Evolutionary conservation across 352 stramenopile genomes (phyloP).

Genomic region (Phytophthora lateralis): DNA sequence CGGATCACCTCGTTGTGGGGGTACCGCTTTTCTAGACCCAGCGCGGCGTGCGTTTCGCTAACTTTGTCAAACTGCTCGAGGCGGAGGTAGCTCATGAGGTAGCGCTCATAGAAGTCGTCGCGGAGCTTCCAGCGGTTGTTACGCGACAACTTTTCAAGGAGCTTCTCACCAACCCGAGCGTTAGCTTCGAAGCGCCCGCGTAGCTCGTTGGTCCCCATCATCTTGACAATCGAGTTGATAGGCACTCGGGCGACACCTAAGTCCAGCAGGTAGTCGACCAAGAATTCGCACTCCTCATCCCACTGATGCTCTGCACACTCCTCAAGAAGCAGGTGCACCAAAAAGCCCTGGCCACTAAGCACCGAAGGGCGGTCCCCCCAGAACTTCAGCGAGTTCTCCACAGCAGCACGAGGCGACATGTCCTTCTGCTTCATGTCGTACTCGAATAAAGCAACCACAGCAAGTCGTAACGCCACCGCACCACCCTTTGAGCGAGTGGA

Average conservation of each 20-base stretch:
- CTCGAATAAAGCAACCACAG: conserved; percentile 38
- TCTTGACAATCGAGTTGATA: conserved; percentile 35
- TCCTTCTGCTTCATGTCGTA: conserved; percentile 34
- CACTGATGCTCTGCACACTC: conserved; percentile 38
- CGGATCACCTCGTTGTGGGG: conserved; percentile 41
- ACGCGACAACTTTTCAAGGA: conserved; percentile 28
- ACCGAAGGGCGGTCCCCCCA: conserved; percentile 43
- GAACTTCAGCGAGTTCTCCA: conserved; percentile 42
- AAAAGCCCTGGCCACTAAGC: conserved; percentile 44
- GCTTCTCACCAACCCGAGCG: conserved; percentile 35
- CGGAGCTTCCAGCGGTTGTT: conserved; percentile 30
- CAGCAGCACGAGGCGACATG: conserved; percentile 23
- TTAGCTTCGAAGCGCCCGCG: conserved; percentile 40
- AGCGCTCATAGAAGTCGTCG: conserved; percentile 43
- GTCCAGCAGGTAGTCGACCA: conserved; percentile 40
- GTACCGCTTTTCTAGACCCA: conserved; percentile 36
- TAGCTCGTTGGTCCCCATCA: conserved; percentile 43
- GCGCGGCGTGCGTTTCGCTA: conserved; percentile 17
- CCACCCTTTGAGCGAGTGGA: conserved; percentile 29
- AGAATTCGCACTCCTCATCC: conserved; percentile 37
- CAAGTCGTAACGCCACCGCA: conserved; percentile 39
- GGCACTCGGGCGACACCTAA: conserved; percentile 31
- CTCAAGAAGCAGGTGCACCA: conserved; percentile 53
- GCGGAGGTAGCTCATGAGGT: conserved; percentile 45
- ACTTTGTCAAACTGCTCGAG: conserved; percentile 44